A percentile compares a stretch with the other conserved stretches of the same genome.
phyloP scores from a whole-genome alignment of 352 stramenopile species.

The Phytophthora megakarya region DNA sequence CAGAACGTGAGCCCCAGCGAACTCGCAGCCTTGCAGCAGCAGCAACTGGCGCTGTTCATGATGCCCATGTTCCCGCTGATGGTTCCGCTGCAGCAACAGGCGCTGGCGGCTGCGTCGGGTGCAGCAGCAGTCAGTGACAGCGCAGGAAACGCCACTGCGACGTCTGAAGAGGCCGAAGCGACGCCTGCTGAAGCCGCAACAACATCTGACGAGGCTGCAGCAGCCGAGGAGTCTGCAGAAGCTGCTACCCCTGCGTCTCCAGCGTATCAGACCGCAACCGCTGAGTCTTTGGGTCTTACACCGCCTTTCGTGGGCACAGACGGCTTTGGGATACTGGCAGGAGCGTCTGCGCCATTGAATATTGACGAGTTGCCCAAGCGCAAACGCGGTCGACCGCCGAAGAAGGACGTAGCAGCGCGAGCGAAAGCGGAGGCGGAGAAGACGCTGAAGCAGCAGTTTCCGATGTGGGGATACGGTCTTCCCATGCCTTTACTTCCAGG shows the following conservation, averaged over 20 bases:
- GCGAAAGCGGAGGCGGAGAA: constrained; percentile 58
- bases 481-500: constrained; percentile 57
- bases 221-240: background rate
- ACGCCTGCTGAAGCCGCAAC: constrained; percentile 4
- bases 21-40: constrained; percentile 58
- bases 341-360: constrained; percentile 18
- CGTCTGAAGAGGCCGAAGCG: constrained; percentile 3
- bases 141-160: background rate
- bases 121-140: background rate
- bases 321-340: constrained; percentile 41
- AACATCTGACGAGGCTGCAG: constrained; percentile 9
- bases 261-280: constrained; percentile 28
- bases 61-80: constrained; percentile 83
- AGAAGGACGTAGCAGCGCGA: constrained; percentile 63
- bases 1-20: constrained; percentile 67
- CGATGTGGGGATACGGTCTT: constrained; percentile 65
- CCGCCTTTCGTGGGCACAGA: constrained; percentile 32
- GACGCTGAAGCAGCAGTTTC: constrained; percentile 70
- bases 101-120: constrained; percentile 6
- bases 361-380: constrained; percentile 67
- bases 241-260: constrained; percentile 18
- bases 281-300: constrained; percentile 34
- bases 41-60: constrained; percentile 79
- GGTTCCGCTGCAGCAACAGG: constrained; percentile 58
- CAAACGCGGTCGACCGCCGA: constrained; percentile 69